A percentile compares a stretch with the other conserved stretches of the same genome.
Evolutionary conservation across 768 basidiomycete species (phyloP).

Genomic region (Cyclocybe aegerita): DNA sequence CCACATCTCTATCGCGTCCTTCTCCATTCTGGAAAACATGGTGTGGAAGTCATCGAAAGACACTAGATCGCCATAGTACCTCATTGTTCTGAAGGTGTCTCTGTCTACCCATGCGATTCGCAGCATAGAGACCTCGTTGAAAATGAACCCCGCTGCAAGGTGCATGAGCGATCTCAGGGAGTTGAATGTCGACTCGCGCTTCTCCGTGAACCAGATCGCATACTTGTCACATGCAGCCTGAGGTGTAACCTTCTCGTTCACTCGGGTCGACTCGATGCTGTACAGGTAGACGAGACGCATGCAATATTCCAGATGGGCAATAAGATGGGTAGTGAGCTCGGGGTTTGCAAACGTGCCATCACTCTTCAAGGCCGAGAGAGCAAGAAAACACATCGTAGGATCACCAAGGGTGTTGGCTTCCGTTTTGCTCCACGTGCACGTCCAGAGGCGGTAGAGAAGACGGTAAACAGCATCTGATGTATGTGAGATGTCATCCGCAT

Average conservation of each 20-base stretch:
- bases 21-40: constrained; percentile 11
- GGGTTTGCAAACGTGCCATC: neutral
- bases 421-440: too few species aligned
- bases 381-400: too few species aligned
- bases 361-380: too few species aligned
- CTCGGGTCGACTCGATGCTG: neutral
- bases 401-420: too few species aligned
- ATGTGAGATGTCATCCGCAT: too few species aligned
- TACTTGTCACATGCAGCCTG: too few species aligned
- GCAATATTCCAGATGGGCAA: neutral
- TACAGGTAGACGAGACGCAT: neutral
- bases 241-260: neutral
- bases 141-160: constrained; percentile 13
- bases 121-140: constrained; percentile 8
- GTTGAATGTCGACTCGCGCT: constrained; percentile 17
- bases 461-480: too few species aligned
- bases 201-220: constrained; percentile 10
- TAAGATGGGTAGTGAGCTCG: neutral
- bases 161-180: constrained; percentile 15
- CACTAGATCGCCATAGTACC: constrained; percentile 16
- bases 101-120: constrained; percentile 18
- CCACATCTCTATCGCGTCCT: constrained; percentile 11
- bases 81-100: constrained; percentile 6
- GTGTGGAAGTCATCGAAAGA: constrained; percentile 2
- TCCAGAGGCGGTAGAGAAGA: too few species aligned